Conservation (phyloP, 352 stramenopile species). For the Chrysophaeum taylorii region DNA sequence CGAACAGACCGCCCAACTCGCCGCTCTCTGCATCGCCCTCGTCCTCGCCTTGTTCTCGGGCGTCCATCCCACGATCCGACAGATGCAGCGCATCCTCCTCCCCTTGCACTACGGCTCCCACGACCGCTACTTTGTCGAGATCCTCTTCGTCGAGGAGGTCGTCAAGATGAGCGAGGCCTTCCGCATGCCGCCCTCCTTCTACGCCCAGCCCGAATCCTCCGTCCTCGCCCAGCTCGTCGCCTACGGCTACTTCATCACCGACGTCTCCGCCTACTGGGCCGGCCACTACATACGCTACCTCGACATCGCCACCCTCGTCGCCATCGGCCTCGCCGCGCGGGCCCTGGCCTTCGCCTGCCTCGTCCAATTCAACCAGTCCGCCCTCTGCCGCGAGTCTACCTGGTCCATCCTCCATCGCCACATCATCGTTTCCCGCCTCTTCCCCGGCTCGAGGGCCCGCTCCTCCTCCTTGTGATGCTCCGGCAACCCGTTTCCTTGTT, state of each 20-base stretch:
- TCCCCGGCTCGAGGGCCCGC: too few species aligned
- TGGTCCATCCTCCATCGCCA: too few species aligned
- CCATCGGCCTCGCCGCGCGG: not conserved
- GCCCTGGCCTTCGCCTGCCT: not conserved
- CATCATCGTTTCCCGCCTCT: too few species aligned
- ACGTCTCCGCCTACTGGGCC: not conserved
- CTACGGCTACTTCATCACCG: conserved; percentile 2
- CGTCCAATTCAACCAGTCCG: not conserved
- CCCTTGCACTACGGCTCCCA: not conserved
- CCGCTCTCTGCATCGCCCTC: not conserved
- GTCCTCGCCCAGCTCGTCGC: not conserved
- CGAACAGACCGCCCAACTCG: not conserved
- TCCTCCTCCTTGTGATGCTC: too few species aligned
- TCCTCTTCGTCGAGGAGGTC: conserved; percentile 5
- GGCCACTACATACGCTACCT: not conserved
- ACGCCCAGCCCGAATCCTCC: not conserved
- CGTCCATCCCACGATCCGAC: not conserved
- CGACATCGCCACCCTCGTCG: not conserved
- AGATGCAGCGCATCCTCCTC: not conserved
- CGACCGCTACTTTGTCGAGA: conserved; percentile 7
- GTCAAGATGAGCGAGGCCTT: not conserved
- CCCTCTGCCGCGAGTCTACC: not conserved
- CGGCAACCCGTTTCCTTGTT: too few species aligned
- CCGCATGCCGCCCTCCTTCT: not conserved
- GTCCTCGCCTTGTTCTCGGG: not conserved